Conservation (phyloP, 495 filamentous ascomycete genomes). For the Hyaloscypha bicolor region DNA sequence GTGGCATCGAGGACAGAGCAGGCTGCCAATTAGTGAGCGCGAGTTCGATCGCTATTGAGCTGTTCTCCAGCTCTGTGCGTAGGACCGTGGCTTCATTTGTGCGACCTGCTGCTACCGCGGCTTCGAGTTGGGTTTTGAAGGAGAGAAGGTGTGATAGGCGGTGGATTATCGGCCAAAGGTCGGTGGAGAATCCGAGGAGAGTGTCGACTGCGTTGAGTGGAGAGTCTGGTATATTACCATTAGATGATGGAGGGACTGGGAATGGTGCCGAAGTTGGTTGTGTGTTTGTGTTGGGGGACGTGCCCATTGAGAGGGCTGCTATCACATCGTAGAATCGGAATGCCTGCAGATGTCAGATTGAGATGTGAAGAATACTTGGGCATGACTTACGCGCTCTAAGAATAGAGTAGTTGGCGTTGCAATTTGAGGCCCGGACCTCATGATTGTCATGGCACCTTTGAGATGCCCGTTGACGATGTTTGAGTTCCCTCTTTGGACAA, state of each 20-base stretch:
- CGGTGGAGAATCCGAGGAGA: slow-evolving; percentile 62
- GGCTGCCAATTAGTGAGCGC: slow-evolving; percentile 59
- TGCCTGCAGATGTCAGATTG: slow-evolving; percentile 41
- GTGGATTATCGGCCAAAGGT: slow-evolving; percentile 65
- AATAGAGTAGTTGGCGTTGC: slow-evolving; percentile 55
- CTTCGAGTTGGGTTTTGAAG: slow-evolving; percentile 51
- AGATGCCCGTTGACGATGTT: slow-evolving; percentile 62
- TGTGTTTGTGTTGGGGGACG: slow-evolving; percentile 54
- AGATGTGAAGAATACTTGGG: neutral
- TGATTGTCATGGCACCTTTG: slow-evolving; percentile 60
- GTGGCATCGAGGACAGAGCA: slow-evolving; percentile 20
- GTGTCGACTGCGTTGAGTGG: slow-evolving; percentile 58
- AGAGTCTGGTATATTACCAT: slow-evolving; percentile 45
- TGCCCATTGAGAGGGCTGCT: slow-evolving; percentile 62
- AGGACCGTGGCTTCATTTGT: slow-evolving; percentile 54
- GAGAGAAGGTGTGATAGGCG: slow-evolving; percentile 57
- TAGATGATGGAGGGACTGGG: slow-evolving; percentile 36
- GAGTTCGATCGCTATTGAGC: slow-evolving; percentile 56
- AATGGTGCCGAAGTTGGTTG: slow-evolving; percentile 35
- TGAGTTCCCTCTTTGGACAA: slow-evolving; percentile 58
- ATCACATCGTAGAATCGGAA: slow-evolving; percentile 70
- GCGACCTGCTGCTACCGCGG: slow-evolving; percentile 40
- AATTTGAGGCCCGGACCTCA: slow-evolving; percentile 49
- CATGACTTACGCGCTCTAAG: slow-evolving; percentile 54
- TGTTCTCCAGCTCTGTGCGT: slow-evolving; percentile 55